These are phyloP conservation scores for Hymenoscyphus linearis DNA, from an alignment of 2,329 filamentous ascomycete species.

Conservation along the genomic window DNA sequence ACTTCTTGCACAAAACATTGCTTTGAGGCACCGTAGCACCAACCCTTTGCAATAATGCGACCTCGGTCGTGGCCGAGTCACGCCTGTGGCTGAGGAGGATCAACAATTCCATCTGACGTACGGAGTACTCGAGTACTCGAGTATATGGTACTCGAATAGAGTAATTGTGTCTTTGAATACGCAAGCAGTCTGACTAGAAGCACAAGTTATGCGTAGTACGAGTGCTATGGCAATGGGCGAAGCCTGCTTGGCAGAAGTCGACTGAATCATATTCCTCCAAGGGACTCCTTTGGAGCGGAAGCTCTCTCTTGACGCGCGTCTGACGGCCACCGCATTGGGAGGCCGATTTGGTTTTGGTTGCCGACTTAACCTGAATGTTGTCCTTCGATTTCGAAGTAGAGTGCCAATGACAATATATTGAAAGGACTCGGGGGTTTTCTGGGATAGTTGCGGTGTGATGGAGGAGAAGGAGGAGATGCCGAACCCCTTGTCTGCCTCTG, in stretches of 20 bases:
- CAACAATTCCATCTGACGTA: background rate
- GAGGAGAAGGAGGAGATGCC: background rate
- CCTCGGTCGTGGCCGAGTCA: background rate
- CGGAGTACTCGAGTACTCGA: too few relatives aligned
- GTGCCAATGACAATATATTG: background rate
- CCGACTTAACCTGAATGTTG: background rate
- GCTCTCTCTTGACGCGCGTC: constrained; percentile 5
- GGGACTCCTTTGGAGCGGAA: background rate
- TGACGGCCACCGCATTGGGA: constrained; percentile 6
- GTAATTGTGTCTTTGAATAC: background rate
- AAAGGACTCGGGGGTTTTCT: background rate
- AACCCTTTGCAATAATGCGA: background rate
- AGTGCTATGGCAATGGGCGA: background rate
- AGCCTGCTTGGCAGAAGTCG: constrained; percentile 5
- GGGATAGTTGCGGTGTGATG: constrained; percentile 6
- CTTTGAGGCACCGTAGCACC: background rate
- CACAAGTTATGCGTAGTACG: background rate
- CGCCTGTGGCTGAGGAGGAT: constrained; percentile 3
- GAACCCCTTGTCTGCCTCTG: constrained; percentile 1
- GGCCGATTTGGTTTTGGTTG: background rate
- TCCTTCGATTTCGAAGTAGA: too few relatives aligned
- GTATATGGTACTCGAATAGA: too few relatives aligned
- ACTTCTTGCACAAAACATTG: background rate
- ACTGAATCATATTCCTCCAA: background rate
- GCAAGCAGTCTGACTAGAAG: constrained; percentile 2